phyloP scores from a whole-genome alignment of 768 basidiomycete species.

The Polyporus arcularius region DNA sequence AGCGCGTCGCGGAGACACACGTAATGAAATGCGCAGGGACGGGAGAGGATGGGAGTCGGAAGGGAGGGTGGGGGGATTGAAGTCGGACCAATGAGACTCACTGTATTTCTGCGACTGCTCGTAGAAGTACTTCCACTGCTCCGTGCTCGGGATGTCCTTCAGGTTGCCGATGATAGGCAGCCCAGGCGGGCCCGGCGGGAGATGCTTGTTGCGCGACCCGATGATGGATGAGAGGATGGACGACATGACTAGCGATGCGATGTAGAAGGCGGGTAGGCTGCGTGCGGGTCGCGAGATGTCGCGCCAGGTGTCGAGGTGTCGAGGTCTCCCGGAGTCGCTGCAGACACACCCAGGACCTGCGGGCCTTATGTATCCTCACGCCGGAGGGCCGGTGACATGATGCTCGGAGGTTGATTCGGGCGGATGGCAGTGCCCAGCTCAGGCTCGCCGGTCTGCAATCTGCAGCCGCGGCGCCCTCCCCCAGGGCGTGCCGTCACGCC shows the following conservation, averaged over 20 bases:
- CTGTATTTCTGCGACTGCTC: slow-evolving; percentile 17
- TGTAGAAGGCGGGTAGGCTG: not conserved
- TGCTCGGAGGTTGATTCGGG: not conserved
- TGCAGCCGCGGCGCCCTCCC: too few relatives aligned
- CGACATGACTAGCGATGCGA: not conserved
- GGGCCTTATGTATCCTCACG: not conserved
- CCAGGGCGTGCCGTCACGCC: too few relatives aligned
- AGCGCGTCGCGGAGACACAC: too few relatives aligned
- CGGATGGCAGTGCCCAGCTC: not conserved
- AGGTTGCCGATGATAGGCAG: slow-evolving; percentile 36
- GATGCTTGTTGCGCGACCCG: slow-evolving; percentile 12
- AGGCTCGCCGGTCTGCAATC: too few relatives aligned
- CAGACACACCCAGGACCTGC: not conserved
- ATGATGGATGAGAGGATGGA: slow-evolving; percentile 4
- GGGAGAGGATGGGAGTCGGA: too few relatives aligned
- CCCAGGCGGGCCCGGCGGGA: slow-evolving; percentile 35
- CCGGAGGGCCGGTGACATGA: not conserved
- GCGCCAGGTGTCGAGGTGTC: not conserved
- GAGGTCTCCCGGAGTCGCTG: not conserved
- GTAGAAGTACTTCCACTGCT: slow-evolving; percentile 19
- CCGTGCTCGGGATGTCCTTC: slow-evolving; percentile 27
- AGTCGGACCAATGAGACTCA: too few relatives aligned
- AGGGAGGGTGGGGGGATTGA: too few relatives aligned
- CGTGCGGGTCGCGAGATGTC: not conserved
- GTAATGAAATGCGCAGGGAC: too few relatives aligned